These are phyloP conservation scores for Setomelanomma holmii DNA, from an alignment of 2,329 filamentous ascomycete genomes.

Conservation along the genomic window DNA sequence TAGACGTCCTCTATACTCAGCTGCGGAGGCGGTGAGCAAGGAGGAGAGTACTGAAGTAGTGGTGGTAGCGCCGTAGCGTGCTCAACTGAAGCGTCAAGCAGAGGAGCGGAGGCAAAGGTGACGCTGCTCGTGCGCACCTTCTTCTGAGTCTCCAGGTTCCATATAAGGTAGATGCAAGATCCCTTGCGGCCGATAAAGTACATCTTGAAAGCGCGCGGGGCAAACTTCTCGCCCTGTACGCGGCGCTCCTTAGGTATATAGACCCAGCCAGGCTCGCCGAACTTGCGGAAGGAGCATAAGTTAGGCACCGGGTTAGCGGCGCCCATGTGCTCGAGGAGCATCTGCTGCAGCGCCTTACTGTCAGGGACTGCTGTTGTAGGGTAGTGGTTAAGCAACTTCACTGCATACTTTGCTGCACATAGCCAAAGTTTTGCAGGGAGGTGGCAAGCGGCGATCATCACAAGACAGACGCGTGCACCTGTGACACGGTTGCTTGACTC, in stretches of 20 bases:
- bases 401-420: background rate
- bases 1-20: background rate
- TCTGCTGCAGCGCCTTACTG: background rate
- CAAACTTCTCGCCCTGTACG: constrained; percentile 1
- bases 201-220: background rate
- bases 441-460: background rate
- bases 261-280: background rate
- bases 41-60: no score
- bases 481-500: background rate
- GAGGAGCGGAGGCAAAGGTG: constrained; percentile 1
- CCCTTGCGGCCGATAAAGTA: background rate
- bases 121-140: background rate
- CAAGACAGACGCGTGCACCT: background rate
- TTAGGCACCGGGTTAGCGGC: background rate
- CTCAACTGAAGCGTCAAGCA: background rate
- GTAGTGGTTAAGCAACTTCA: background rate
- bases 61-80: background rate
- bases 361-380: constrained; percentile 1
- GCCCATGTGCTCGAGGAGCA: constrained; percentile 1
- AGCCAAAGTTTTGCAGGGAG: background rate
- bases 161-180: background rate
- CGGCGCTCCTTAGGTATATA: constrained; percentile 2
- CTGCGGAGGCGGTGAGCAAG: no score
- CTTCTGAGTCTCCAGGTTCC: background rate
- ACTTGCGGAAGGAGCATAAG: constrained; percentile 1